Evolutionary conservation across 108 stramenopile species (phyloP).

Genomic region (Pseudonitzschia pungens): DNA sequence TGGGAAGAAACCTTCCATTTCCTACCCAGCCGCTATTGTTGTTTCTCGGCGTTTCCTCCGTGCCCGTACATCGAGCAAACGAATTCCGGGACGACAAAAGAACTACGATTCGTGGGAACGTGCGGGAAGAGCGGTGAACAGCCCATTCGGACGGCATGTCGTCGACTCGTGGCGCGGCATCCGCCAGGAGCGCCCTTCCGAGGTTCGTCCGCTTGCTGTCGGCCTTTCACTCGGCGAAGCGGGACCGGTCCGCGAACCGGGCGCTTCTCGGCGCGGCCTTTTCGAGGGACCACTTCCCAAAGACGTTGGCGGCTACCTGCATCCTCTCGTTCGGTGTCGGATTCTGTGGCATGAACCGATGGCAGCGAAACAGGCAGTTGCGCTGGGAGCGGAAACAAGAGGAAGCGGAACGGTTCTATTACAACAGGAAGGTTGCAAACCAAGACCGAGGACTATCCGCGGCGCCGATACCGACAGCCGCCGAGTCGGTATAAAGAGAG

Average conservation of each 20-base stretch:
- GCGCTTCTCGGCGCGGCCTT: not conserved
- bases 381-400: not conserved
- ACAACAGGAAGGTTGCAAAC: constrained; percentile 1
- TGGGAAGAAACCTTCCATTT: too few species aligned
- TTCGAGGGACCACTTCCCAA: constrained; percentile 2
- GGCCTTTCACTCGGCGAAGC: not conserved
- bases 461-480: not conserved
- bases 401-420: not conserved
- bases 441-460: not conserved
- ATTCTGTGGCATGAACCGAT: not conserved
- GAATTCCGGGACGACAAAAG: not conserved
- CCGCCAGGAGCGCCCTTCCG: not conserved
- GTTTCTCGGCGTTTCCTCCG: too few species aligned
- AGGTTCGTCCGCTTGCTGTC: constrained; percentile 6
- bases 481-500: too few species aligned
- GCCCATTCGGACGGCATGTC: too few species aligned
- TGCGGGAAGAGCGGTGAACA: too few species aligned
- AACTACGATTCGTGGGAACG: too few species aligned
- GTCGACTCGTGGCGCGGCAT: not conserved
- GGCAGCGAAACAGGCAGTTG: constrained; percentile 3
- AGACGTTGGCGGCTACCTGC: not conserved
- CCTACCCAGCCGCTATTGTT: too few species aligned
- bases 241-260: not conserved
- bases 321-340: not conserved
- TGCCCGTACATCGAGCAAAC: too few species aligned